Evolutionary conservation across 768 basidiomycete species (phyloP), one percentile per base, ranked within the genome.

Genomic region (Boletus reticuloceps): DNA sequence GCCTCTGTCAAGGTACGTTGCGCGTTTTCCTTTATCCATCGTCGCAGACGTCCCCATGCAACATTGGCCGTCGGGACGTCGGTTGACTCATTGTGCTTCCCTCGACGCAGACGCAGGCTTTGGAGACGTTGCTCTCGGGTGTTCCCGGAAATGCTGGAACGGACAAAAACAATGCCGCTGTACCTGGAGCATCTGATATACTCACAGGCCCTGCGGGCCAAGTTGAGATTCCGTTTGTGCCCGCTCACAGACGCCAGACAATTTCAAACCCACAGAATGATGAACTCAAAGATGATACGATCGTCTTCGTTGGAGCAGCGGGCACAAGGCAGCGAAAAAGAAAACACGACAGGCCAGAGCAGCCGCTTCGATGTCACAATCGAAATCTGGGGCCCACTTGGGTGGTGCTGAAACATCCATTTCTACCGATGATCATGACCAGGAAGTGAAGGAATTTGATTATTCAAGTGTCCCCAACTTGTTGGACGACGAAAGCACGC

Each of bases 161-260:
- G 7, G 46, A 45, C 17, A 48, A 44, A 47, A 14, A 8, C 9
- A 39, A 47, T 17, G 13, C 50, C 8, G 32, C 37, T 31, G 29
- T 32, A 11, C 32, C 47, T n/a, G 48, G 46, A 20, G 27, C 22
- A 49, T 38, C 64, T 51, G 54, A 50, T 51, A 63, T 65, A 48
- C 68, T 61, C 39, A 53, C 67, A 6, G 66, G 70, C 22, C 58
- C 63, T 12, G 75, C 73, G 22, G 79, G 77, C 69, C 79, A 84
- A 50, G 79, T 83, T 36, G 91, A 92, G 69, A 81, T 94, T 8
- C 84, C 92, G 1, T 95, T 86, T 59, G 77, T 95, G 10, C 91
- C 91, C 45, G 79, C 83, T 1, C 70, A 81, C 1, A 79, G 84
- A 62, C 82, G 92, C 19, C 69, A 64, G 38, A 55, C 61, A 27